These are phyloP conservation scores for Centrapalus pauciflorus DNA, from an alignment of 129 eudicot genomes.

Conservation along the genomic window DNA sequence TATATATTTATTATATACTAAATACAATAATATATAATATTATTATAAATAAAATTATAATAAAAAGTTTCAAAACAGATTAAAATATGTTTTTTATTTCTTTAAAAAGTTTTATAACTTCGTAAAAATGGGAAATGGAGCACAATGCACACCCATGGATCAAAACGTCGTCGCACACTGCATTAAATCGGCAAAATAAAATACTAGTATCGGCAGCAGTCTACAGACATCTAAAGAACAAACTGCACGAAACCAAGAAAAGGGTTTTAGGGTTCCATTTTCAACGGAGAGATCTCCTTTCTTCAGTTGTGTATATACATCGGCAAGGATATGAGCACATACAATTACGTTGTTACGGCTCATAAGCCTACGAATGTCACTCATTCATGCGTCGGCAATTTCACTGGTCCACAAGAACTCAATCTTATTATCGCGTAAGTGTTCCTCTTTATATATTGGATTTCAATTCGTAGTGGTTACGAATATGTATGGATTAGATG, in stretches of 20 bases:
- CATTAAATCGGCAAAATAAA: conserved; percentile 8
- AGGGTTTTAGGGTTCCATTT: conserved; percentile 31
- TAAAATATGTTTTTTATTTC: too few species aligned
- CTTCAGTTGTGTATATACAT: neutral
- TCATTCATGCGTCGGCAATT: conserved; percentile 95
- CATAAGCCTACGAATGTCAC: conserved; percentile 98
- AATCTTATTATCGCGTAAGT: conserved; percentile 90
- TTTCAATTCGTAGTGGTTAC: neutral
- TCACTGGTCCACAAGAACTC: conserved; percentile 89
- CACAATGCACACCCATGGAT: neutral
- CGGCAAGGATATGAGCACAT: conserved; percentile 58
- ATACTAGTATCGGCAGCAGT: neutral
- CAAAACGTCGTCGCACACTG: conserved; percentile 12
- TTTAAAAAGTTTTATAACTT: too few species aligned
- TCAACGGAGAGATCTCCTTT: conserved; percentile 12
- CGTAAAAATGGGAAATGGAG: too few species aligned
- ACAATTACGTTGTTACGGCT: conserved; percentile 93
- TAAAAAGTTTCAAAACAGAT: too few species aligned
- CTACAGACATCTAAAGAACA: neutral
- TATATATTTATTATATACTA: too few species aligned
- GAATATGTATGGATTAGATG: neutral
- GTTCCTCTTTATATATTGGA: neutral
- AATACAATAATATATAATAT: too few species aligned
- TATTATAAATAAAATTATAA: too few species aligned
- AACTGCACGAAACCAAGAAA: neutral